Evolutionary conservation across 2,329 filamentous ascomycete genomes (phyloP).

Genomic region (Apiospora kogelbergensis): DNA sequence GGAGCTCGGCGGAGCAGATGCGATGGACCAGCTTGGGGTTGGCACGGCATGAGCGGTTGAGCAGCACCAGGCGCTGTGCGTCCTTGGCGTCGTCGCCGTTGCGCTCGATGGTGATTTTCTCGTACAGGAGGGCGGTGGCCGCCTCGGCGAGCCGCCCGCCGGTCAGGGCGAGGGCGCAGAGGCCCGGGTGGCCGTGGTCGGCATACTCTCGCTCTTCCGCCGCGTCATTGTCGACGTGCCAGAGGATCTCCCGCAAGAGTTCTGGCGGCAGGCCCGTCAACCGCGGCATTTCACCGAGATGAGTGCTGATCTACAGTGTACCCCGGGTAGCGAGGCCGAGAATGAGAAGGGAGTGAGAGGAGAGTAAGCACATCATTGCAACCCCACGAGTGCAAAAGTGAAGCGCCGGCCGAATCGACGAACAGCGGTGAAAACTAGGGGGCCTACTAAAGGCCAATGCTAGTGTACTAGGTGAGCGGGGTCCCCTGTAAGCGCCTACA

Average conservation of each 20-base stretch:
- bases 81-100: background rate
- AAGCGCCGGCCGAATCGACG: background rate
- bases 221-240: background rate
- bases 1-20: background rate
- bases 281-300: background rate
- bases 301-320: background rate
- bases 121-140: background rate
- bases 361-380: background rate
- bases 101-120: background rate
- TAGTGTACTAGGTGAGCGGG: background rate
- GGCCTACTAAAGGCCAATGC: background rate
- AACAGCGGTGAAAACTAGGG: constrained; percentile 6
- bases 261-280: background rate
- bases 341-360: background rate
- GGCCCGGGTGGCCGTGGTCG: background rate
- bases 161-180: background rate
- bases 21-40: background rate
- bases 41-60: background rate
- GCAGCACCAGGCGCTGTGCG: background rate
- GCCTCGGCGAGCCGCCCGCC: background rate
- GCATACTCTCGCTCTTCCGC: background rate
- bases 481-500: background rate
- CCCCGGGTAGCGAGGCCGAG: background rate
- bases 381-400: background rate
- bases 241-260: background rate